Conservation (phyloP, 2,329 filamentous ascomycete species). For the Phaeosphaeria sp. region DNA sequence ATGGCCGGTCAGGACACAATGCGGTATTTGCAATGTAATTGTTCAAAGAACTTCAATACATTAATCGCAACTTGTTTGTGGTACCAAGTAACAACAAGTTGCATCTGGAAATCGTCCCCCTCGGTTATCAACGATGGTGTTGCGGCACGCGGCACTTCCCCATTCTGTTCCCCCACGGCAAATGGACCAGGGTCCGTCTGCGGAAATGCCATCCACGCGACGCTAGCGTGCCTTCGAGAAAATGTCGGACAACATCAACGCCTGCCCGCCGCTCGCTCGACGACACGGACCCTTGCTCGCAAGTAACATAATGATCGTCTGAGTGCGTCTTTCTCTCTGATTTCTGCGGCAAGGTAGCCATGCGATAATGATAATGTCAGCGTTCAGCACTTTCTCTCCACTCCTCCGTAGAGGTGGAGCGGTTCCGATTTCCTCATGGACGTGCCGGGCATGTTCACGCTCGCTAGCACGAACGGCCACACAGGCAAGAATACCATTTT, state of each 20-base stretch:
- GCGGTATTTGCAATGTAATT: too few species aligned
- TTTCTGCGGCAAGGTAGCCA: not conserved
- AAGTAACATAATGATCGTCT: not conserved
- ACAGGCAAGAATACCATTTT: constrained; percentile 15
- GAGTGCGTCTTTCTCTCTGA: not conserved
- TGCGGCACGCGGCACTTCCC: not conserved
- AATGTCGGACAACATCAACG: constrained; percentile 2
- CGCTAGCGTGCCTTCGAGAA: not conserved
- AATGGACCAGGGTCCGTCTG: constrained; percentile 1
- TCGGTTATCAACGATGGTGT: not conserved
- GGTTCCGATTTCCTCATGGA: constrained; percentile 33
- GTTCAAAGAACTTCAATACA: not conserved
- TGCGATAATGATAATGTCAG: constrained; percentile 35
- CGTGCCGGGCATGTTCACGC: constrained; percentile 43
- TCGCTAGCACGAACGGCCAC: constrained; percentile 26
- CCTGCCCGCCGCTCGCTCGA: not conserved
- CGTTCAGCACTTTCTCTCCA: constrained; percentile 29
- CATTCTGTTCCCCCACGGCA: not conserved
- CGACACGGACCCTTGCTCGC: not conserved
- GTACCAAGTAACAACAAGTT: not conserved
- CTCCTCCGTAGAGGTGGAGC: constrained; percentile 29
- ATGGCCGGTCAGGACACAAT: too few species aligned
- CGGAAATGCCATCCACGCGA: constrained; percentile 5
- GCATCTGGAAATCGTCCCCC: not conserved
- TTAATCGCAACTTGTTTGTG: not conserved